Percentiles rank a stretch among this genome's conserved stretches.
These are phyloP conservation scores for Aquilaria malaccensis DNA, from an alignment of 345 rosid genomes.

Conservation along the genomic window DNA sequence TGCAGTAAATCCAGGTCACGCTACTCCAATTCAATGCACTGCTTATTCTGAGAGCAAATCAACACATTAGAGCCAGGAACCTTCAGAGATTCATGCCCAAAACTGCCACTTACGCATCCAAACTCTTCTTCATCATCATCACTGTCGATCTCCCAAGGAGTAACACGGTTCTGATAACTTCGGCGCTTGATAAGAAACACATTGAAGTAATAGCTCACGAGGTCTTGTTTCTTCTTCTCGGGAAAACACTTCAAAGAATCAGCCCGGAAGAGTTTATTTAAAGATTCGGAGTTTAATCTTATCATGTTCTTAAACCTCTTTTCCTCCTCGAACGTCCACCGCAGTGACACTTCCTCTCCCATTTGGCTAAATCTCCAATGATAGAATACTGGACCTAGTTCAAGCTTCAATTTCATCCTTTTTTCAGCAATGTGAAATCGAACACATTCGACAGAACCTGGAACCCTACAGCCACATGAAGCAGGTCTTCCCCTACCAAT, in stretches of 20 bases:
- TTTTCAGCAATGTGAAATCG: constrained; percentile 69
- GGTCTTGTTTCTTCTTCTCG: constrained; percentile 39
- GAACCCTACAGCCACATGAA: constrained; percentile 43
- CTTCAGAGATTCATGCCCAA: constrained; percentile 37
- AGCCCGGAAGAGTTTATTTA: constrained; percentile 32
- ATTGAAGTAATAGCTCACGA: constrained; percentile 65
- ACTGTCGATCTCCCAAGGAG: constrained; percentile 42
- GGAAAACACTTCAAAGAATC: constrained; percentile 26
- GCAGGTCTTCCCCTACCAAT: constrained; percentile 56
- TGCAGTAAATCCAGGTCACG: not conserved
- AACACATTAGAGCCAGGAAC: constrained; percentile 23
- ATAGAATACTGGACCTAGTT: constrained; percentile 45
- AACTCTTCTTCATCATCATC: constrained; percentile 38
- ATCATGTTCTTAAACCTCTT: constrained; percentile 42
- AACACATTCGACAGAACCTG: constrained; percentile 48
- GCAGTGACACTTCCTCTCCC: constrained; percentile 72
- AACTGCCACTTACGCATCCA: constrained; percentile 39
- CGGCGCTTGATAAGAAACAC: constrained; percentile 50
- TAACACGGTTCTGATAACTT: constrained; percentile 62
- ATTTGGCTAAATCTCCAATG: constrained; percentile 58
- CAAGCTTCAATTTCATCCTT: constrained; percentile 52
- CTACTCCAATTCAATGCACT: constrained; percentile 34
- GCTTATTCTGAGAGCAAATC: constrained; percentile 44
- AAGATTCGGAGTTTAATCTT: constrained; percentile 17
- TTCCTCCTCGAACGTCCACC: constrained; percentile 55